phyloP scores from a whole-genome alignment of 352 stramenopile genomes.

The Albugo laibachii region DNA sequence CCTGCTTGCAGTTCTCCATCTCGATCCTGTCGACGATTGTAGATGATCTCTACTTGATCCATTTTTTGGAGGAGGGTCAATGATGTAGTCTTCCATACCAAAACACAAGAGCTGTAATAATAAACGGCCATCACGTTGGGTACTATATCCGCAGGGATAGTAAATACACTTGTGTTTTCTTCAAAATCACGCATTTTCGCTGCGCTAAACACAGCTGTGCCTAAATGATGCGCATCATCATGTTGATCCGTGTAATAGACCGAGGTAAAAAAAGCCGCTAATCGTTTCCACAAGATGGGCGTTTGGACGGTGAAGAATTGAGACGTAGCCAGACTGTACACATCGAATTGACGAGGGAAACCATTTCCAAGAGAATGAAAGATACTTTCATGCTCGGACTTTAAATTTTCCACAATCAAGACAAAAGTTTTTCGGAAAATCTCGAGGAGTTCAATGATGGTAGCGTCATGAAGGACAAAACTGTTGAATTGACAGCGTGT shows the following conservation, averaged over 20 bases:
- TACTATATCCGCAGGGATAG: no score
- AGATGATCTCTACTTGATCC: no score
- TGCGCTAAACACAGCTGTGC: neutral
- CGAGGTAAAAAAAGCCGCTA: neutral
- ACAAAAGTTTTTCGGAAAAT: slow-evolving; percentile 1
- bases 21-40: neutral
- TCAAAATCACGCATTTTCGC: slow-evolving; percentile 2
- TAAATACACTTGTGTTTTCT: neutral
- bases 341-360: no score
- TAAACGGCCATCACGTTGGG: slow-evolving; percentile 1
- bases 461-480: slow-evolving; percentile 1
- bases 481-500: neutral
- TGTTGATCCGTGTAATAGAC: neutral
- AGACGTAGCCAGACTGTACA: no score
- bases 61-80: no score
- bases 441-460: neutral
- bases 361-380: neutral
- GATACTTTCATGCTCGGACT: neutral
- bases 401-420: slow-evolving; percentile 2
- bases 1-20: neutral
- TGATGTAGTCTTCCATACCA: neutral
- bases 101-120: slow-evolving; percentile 2
- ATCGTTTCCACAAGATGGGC: neutral
- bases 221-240: neutral
- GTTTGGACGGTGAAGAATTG: neutral